A percentile compares a stretch with the other conserved stretches of the same genome.
Evolutionary conservation across 495 filamentous ascomycete genomes (phyloP).

Genomic region (Opeltia flavorubescens): DNA sequence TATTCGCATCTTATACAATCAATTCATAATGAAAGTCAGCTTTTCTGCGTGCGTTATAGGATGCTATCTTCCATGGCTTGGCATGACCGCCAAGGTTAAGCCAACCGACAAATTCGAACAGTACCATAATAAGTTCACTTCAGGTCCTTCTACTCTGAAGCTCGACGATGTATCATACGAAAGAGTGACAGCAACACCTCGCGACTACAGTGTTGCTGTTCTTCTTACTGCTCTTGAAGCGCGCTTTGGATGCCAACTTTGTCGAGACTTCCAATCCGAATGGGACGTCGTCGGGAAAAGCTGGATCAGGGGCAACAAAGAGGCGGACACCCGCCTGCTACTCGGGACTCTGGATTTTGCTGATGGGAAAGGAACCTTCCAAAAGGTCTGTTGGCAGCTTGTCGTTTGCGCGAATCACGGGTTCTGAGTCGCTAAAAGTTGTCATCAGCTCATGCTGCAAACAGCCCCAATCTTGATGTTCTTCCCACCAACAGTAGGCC

Average conservation of each 20-base stretch:
- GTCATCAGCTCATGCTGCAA: slow-evolving; percentile 69
- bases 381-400: slow-evolving; percentile 48
- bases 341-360: slow-evolving; percentile 83
- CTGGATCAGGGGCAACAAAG: slow-evolving; percentile 72
- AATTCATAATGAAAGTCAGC: not conserved
- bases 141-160: slow-evolving; percentile 50
- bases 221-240: slow-evolving; percentile 79
- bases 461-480: slow-evolving; percentile 81
- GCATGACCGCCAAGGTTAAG: slow-evolving; percentile 38
- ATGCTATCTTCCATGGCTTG: slow-evolving; percentile 36
- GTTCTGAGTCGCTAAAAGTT: slow-evolving; percentile 13
- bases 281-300: slow-evolving; percentile 80
- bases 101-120: slow-evolving; percentile 44
- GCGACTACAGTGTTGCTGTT: slow-evolving; percentile 72
- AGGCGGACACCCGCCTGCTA: slow-evolving; percentile 54
- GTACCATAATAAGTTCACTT: slow-evolving; percentile 52
- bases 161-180: slow-evolving; percentile 63
- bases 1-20: too few relatives aligned
- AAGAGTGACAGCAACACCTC: slow-evolving; percentile 57
- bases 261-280: slow-evolving; percentile 83
- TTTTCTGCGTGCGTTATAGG: slow-evolving; percentile 30
- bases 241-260: slow-evolving; percentile 75
- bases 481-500: slow-evolving; percentile 81
- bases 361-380: slow-evolving; percentile 74
- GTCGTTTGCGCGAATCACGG: too few relatives aligned